Evolutionary conservation across 441 rosid species (phyloP), one percentile per base, ranked within the genome.

Genomic region (Breynia disticha): DNA sequence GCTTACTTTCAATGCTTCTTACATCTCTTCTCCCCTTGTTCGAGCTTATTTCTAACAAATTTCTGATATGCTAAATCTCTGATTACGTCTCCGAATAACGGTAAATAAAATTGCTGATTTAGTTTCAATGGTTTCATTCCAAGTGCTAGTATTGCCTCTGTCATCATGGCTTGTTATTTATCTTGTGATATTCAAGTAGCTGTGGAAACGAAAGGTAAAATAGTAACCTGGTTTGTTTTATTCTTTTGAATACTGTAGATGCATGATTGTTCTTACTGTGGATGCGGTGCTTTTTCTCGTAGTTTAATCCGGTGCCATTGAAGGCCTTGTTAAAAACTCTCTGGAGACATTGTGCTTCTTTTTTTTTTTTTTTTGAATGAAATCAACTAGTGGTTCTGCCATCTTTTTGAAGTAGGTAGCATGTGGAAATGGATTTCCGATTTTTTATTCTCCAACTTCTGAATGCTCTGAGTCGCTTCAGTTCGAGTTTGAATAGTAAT

Each of bases 221-320:
- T 41, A 41, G 44, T 41, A 15, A 41, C 13, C 4, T 3, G 13
- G 10, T 41, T 28, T 28, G 0, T 9, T 41, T 15, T 41, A 15
- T 15, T 41, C 3, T 41, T 15, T 11, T 41, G 7, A 41, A 50
- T 69, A 22, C 50, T 71, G 79, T 73, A 79, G 82, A 79, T 76
- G 84, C 81, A 74, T 81, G 81, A 81, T 65, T 65, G 57, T 71
- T 68, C 58, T 17, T 62, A 65, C 16, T 57, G 62, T 64, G 60
- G 66, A 65, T 66, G 62, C 57, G 44, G 67, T 60, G 61, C 67
- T 11, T 41, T 1, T 41, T 4, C 44, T 5, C 44, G 15, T 41
- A 11, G 13, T 41, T 41, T 11, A 41, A 15, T 41, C 7, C 15
- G n/a, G 6, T 11, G 2, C 13, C 44, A n/a, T n/a, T 0, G n/a